A percentile compares a stretch with the other conserved stretches of the same genome.
phyloP scores from a whole-genome alignment of 164 flowering plant genomes.

The Aristolochia fimbriata region DNA sequence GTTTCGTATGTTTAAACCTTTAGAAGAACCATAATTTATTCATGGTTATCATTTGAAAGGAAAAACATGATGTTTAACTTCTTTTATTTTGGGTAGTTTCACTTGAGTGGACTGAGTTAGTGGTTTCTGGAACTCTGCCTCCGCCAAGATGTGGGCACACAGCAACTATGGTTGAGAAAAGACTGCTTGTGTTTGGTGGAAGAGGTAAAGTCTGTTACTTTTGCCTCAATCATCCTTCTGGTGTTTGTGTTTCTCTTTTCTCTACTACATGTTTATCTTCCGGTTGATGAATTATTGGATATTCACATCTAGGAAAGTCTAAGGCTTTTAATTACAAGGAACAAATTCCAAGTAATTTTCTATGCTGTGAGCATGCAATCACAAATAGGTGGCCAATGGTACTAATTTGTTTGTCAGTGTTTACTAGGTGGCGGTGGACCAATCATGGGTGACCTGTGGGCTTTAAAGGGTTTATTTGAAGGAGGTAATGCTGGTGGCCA shows the following conservation, averaged over 20 bases:
- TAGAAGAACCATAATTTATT: too few species aligned
- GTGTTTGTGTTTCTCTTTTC: neutral
- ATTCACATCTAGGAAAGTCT: neutral
- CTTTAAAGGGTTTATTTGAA: slow-evolving; percentile 85
- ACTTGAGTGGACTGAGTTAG: slow-evolving; percentile 88
- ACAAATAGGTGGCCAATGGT: neutral
- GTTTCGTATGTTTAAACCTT: neutral
- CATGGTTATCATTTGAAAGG: neutral
- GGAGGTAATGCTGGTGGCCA: slow-evolving; percentile 41
- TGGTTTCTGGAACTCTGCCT: slow-evolving; percentile 70
- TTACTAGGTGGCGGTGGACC: slow-evolving; percentile 90
- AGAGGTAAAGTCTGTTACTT: slow-evolving; percentile 48
- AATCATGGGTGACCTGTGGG: slow-evolving; percentile 99
- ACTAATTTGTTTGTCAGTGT: slow-evolving; percentile 1
- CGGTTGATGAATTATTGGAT: neutral
- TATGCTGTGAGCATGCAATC: too few species aligned
- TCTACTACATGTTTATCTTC: neutral
- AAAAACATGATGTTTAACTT: neutral
- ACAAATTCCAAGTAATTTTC: too few species aligned
- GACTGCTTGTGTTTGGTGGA: slow-evolving; percentile 90
- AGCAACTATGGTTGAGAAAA: slow-evolving; percentile 92
- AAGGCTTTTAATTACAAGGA: too few species aligned
- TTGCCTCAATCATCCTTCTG: neutral
- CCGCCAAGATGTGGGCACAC: slow-evolving; percentile 98
- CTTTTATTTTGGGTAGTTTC: slow-evolving; percentile 47